Evolutionary conservation across 2,329 filamentous ascomycete species (phyloP), one percentile per base, ranked within the genome.

Genomic region (Parastagonospora nodorum): DNA sequence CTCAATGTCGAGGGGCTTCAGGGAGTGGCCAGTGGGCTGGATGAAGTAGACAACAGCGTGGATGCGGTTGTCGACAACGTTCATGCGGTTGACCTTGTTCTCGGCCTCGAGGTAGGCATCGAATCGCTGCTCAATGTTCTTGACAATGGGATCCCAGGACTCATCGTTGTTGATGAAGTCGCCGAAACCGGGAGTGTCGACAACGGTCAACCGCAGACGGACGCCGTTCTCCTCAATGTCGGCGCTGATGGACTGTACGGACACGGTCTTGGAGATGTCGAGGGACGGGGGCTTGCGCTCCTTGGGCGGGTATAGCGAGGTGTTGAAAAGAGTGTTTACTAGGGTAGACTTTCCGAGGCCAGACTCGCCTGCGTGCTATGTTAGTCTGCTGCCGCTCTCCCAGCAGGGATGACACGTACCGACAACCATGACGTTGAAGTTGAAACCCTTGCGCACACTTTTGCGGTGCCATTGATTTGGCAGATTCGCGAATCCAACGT

Each of bases 371-470:
- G 64, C 16, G 11, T 19, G 39, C 47, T 28, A 45, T 35, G 49
- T 67, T 58, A 69, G 60, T 47, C 15, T 29, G 29, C n/a, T 33
- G 30, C 31, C 32, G 40, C 27, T 11, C 30, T 10, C 2, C 15
- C 11, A 15, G 29, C 12, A 12, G n/a, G 15, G 31, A 42, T 45
- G 46, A 48, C 31, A 88, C 92, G 73, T 83, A 97, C 94, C 94
- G 79, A 99, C 94, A 78, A 99, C 94, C 94, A 99, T 99, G 66
- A 99, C 94, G 75, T 99, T 99, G 84, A 99, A 99, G 85, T 97
- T 99, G 86, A 99, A 99, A 57, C 94, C 94, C 80, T 99, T 99
- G 75, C 94, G 91, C 71, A 99, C 94, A 86, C 92, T 97, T 88
- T 99, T 99, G 78, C 94, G 93, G 83, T 99, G 94, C 94, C 94